Conservation (phyloP, 1,139 yeast genomes). For the Kodamaea sp. region DNA sequence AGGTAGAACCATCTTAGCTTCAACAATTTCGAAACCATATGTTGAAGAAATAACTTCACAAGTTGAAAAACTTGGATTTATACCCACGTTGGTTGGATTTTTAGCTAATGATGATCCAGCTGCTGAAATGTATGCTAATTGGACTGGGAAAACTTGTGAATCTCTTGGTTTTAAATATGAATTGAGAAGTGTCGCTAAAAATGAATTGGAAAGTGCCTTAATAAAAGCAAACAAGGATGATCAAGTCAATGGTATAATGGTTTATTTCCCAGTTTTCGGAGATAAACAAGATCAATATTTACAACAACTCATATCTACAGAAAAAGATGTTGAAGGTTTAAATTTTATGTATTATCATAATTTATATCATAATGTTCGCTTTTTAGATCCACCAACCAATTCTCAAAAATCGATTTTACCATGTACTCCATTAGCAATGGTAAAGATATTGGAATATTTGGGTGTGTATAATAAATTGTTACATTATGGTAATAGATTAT, state of each 20-base stretch:
- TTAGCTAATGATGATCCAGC: constrained; percentile 94
- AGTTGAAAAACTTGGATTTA: constrained; percentile 47
- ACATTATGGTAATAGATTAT: constrained; percentile 85
- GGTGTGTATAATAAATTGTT: constrained; percentile 80
- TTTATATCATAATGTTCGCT: constrained; percentile 88
- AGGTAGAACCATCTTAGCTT: constrained; percentile 83
- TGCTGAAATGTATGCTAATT: constrained; percentile 88
- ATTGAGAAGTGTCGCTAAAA: constrained; percentile 68
- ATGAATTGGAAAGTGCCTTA: constrained; percentile 78
- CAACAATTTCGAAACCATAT: constrained; percentile 79
- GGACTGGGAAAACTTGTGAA: constrained; percentile 92
- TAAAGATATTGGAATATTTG: constrained; percentile 84
- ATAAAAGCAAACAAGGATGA: constrained; percentile 78
- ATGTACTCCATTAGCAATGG: constrained; percentile 93
- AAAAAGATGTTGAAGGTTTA: constrained; percentile 94
- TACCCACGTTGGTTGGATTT: constrained; percentile 83
- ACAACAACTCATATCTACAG: constrained; percentile 82
- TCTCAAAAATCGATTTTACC: constrained; percentile 85
- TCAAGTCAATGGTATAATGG: constrained; percentile 86
- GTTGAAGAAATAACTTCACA: constrained; percentile 65
- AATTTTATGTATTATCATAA: constrained; percentile 89
- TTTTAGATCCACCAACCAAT: constrained; percentile 61
- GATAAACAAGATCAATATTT: constrained; percentile 91
- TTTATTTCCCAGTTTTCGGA: constrained; percentile 97
- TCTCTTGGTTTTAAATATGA: constrained; percentile 84